phyloP scores from a whole-genome alignment of 106 monocot species.

The Xerophyta viscosa region DNA sequence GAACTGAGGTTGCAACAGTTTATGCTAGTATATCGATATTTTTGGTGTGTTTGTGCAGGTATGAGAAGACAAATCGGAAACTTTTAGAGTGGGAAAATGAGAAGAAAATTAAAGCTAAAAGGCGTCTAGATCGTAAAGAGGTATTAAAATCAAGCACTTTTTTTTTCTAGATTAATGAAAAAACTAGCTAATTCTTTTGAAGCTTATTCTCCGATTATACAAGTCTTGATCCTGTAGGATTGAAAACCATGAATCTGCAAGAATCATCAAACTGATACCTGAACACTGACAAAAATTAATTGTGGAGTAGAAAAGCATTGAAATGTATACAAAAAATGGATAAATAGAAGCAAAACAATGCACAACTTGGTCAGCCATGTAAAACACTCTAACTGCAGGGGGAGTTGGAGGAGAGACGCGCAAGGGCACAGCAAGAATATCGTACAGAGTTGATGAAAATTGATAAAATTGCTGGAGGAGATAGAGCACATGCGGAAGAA shows the following conservation, averaged over 20 bases:
- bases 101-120: constrained; percentile 43
- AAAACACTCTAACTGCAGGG: constrained; percentile 42
- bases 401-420: constrained; percentile 30
- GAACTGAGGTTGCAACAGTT: not conserved
- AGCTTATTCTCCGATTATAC: too few species aligned
- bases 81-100: constrained; percentile 58
- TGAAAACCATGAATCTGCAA: too few species aligned
- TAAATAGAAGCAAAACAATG: too few species aligned
- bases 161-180: too few species aligned
- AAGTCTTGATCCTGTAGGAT: too few species aligned
- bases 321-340: too few species aligned
- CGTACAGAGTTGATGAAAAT: constrained; percentile 48
- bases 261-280: too few species aligned
- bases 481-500: constrained; percentile 27
- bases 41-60: constrained; percentile 20
- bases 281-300: too few species aligned
- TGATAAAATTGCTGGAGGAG: constrained; percentile 38
- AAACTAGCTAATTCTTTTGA: too few species aligned
- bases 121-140: constrained; percentile 33
- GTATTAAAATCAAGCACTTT: too few species aligned
- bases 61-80: constrained; percentile 22
- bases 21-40: not conserved
- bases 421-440: constrained; percentile 38
- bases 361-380: too few species aligned
- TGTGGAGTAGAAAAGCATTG: too few species aligned